Evolutionary conservation across 2,329 filamentous ascomycete genomes (phyloP), one percentile per base, ranked within the genome.

Genomic region (Cladosporium austrohemisphaericum): DNA sequence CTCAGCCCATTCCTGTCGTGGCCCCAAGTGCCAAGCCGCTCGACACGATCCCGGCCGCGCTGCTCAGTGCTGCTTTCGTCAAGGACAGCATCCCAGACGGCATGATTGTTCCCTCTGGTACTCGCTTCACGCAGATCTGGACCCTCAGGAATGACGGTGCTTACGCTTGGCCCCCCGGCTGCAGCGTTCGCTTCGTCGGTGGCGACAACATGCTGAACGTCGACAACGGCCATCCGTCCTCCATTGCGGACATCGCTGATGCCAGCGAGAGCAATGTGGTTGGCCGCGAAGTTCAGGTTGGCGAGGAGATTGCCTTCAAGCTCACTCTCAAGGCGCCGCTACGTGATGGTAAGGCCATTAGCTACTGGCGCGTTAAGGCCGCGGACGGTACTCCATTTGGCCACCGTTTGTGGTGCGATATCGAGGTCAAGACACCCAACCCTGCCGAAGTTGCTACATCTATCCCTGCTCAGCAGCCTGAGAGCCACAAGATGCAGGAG

Each of bases 121-220:
- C 83, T 47, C 79, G 84, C 25, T 95, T 98, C 64, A 81, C 86
- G 60, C 91, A 98, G 70, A 88, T 87, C 2, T 98, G 93, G 93
- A 85, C 86, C 46, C 78, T 98, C 32, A 84, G 84, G 62, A 98
- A 98, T 65, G 84, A 85, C 16, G 92, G 93, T 22, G 80, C 81
- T 9, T 72, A 76, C 41, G 69, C 83, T 10, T 98, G 93, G 93
- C 93, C 93, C 29, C 81, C 84, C 49, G 93, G 91, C 54, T 95
- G 89, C 75, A 86, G 84, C 50, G 87, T 97, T 60, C 88, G 87
- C 69, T 96, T 91, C 63, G 86, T 94, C 52, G 90, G 92, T 51
- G 93, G 93, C 43, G 92, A 97, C 68, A 90, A 92, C 71, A 97
- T 98, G 93, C 88, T 94, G 60, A 86, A 91, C 58, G 79, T 95